Conservation (phyloP, 176 grass and related monocot genomes). For the Triticum aestivum region IWGSC_CS_RefSeq_v2.1 NC_057811.1:79820719-79821218, state of each 20-base stretch:
- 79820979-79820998: background rate
- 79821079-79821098: too few species aligned
- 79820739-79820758: background rate
- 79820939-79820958: background rate
- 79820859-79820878: constrained; percentile 69
- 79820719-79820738: constrained; percentile 84
- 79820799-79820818: background rate
- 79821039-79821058: constrained; percentile 1
- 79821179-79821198: constrained; percentile 92
- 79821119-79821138: background rate
- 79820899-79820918: constrained; percentile 59
- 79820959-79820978: background rate
- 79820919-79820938: background rate
- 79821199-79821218: constrained; percentile 78
- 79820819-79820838: constrained; percentile 41
- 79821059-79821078: background rate
- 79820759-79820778: background rate
- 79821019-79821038: constrained; percentile 13
- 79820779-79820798: background rate
- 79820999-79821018: constrained; percentile 32
- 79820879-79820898: constrained; percentile 99
- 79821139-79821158: constrained; percentile 1
- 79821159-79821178: constrained; percentile 94
- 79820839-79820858: constrained; percentile 73
- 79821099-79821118: background rate